These are phyloP conservation scores for Astraeus odoratus DNA, from an alignment of 768 basidiomycete species.

Conservation along the genomic window DNA sequence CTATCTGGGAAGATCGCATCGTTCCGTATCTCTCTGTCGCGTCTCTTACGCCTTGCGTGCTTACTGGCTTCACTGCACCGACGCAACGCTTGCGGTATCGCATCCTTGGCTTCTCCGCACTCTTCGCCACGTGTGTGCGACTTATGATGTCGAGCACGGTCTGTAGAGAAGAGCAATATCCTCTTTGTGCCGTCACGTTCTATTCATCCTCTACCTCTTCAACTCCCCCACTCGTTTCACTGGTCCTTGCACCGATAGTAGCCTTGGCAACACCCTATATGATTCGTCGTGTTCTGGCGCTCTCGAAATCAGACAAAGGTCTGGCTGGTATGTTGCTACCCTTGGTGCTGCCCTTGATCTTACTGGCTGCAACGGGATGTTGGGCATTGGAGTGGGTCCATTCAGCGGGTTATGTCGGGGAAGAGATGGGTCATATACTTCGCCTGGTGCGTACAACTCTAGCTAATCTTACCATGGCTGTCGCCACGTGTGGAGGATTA, in stretches of 20 bases:
- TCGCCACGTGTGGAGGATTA: conserved; percentile 46
- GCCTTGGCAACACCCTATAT: conserved; percentile 52
- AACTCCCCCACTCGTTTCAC: conserved; percentile 52
- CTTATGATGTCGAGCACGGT: conserved; percentile 78
- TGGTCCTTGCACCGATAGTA: conserved; percentile 50
- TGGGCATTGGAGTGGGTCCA: conserved; percentile 86
- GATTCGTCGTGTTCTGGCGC: conserved; percentile 49
- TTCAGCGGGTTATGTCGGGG: conserved; percentile 40
- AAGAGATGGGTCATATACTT: conserved; percentile 36
- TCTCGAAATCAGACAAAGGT: conserved; percentile 70
- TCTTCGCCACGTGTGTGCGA: conserved; percentile 64
- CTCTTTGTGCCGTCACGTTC: conserved; percentile 86
- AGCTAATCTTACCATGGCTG: conserved; percentile 48
- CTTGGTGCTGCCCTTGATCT: conserved; percentile 46
- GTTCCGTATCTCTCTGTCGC: conserved; percentile 67
- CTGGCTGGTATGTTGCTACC: conserved; percentile 60
- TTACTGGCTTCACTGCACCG: conserved; percentile 62
- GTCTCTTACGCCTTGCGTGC: conserved; percentile 52
- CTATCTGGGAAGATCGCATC: conserved; percentile 93
- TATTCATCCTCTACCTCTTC: conserved; percentile 68
- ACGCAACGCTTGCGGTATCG: conserved; percentile 62
- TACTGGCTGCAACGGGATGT: conserved; percentile 53
- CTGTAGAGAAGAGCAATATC: conserved; percentile 92
- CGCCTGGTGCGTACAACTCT: conserved; percentile 52
- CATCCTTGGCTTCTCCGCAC: conserved; percentile 63